These are phyloP conservation scores for Selaginella tamariscina DNA, from an alignment of 75 land plant genomes.

Conservation along the genomic window DNA sequence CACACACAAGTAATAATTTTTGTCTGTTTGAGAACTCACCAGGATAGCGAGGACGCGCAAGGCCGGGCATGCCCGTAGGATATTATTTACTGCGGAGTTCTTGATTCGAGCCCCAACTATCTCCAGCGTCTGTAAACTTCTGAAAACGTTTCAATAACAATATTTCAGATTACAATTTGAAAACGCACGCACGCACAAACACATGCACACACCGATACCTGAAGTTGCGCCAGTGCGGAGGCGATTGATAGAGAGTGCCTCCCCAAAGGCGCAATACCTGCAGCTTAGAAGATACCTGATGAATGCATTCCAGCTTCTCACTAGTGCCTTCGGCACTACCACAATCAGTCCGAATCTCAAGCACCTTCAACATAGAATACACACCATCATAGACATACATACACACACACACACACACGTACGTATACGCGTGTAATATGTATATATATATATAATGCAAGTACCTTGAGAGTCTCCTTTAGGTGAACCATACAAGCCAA, in stretches of 20 bases:
- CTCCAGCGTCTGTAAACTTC: constrained; percentile 34
- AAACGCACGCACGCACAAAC: too few species aligned
- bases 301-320: constrained; percentile 41
- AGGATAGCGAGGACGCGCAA: constrained; percentile 41
- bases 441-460: too few species aligned
- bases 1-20: too few species aligned
- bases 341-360: constrained; percentile 68
- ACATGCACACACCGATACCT: too few species aligned
- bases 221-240: constrained; percentile 42
- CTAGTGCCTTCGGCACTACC: constrained; percentile 18
- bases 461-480: constrained; percentile 25
- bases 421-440: too few species aligned
- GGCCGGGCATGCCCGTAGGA: constrained; percentile 48
- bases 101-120: constrained; percentile 46
- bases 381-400: too few species aligned
- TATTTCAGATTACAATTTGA: too few species aligned
- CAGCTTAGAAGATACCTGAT: constrained; percentile 23
- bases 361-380: too few species aligned
- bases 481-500: constrained; percentile 37
- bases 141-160: too few species aligned
- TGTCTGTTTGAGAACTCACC: too few species aligned
- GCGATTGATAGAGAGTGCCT: constrained; percentile 31
- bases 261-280: constrained; percentile 67
- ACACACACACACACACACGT: too few species aligned
- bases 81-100: constrained; percentile 32